phyloP scores from a whole-genome alignment of 768 basidiomycete genomes.

The Naematelia aurantialba region DNA sequence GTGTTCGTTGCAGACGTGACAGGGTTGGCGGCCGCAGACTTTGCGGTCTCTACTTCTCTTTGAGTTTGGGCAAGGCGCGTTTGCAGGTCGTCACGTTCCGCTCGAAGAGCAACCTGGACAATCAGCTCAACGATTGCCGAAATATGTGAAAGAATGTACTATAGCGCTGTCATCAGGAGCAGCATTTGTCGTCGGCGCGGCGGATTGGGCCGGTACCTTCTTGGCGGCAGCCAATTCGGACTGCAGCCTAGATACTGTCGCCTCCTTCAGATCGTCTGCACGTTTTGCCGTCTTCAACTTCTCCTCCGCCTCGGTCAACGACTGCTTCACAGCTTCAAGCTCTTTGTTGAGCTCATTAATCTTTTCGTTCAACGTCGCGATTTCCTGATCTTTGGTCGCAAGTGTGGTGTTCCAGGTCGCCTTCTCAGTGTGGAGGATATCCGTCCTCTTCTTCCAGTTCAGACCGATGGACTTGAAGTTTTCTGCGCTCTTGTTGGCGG shows the following conservation, averaged over 20 bases:
- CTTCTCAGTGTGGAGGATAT: constrained; percentile 20
- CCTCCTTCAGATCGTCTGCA: constrained; percentile 23
- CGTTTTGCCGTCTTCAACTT: constrained; percentile 23
- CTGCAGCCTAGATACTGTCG: constrained; percentile 34
- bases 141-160: too few relatives aligned
- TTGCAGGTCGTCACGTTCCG: constrained; percentile 26
- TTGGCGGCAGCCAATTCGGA: constrained; percentile 24
- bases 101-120: constrained; percentile 18
- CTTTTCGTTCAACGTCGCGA: constrained; percentile 12
- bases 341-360: constrained; percentile 17
- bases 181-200: constrained; percentile 6
- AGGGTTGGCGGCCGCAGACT: constrained; percentile 14
- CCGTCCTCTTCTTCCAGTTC: constrained; percentile 29
- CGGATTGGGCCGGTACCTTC: constrained; percentile 8
- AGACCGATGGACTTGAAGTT: constrained; percentile 30
- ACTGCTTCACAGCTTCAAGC: constrained; percentile 19
- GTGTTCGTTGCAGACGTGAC: neutral
- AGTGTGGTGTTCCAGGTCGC: constrained; percentile 11
- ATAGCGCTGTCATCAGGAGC: constrained; percentile 22
- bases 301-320: constrained; percentile 31
- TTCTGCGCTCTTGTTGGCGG: constrained; percentile 23
- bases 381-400: constrained; percentile 33
- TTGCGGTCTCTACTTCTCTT: constrained; percentile 36
- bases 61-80: constrained; percentile 22
- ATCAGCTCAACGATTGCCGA: constrained; percentile 4